phyloP scores from a whole-genome alignment of 2,329 filamentous ascomycete species.

The Hymenotorrendiella dingleyae region DNA sequence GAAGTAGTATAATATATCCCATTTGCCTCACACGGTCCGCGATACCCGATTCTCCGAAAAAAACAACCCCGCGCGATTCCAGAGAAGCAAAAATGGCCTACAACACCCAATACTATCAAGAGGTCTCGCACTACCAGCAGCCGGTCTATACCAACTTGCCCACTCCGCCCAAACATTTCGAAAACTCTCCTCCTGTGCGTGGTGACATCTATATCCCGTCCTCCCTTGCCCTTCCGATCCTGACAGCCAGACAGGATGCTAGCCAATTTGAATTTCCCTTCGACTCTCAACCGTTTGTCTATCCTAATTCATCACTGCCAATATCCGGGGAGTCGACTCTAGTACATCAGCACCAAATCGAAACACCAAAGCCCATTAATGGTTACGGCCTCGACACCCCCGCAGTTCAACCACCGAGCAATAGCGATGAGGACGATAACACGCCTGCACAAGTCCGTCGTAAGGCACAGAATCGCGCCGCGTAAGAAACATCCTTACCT shows the following conservation, averaged over 20 bases:
- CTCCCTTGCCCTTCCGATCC: conserved; percentile 20
- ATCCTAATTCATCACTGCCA: too few relatives aligned
- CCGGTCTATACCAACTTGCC: conserved; percentile 42
- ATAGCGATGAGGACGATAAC: conserved; percentile 44
- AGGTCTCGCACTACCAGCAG: too few relatives aligned
- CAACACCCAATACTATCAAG: too few relatives aligned
- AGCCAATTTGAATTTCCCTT: conserved; percentile 14
- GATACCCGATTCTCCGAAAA: too few relatives aligned
- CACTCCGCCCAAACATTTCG: conserved; percentile 43
- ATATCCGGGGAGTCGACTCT: too few relatives aligned
- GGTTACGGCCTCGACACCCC: conserved; percentile 25
- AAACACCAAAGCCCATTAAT: conserved; percentile 16
- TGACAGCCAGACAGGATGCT: conserved; percentile 28
- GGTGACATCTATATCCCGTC: conserved; percentile 9
- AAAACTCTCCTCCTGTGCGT: conserved; percentile 37
- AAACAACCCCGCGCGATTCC: too few relatives aligned
- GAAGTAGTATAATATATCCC: too few relatives aligned
- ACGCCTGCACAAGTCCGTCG: conserved; percentile 52
- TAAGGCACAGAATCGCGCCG: conserved; percentile 68
- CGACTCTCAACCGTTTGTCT: conserved; percentile 27
- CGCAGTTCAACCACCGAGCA: conserved; percentile 30
- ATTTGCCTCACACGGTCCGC: too few relatives aligned
- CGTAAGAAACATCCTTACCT: conserved; percentile 49
- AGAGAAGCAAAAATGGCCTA: too few relatives aligned
- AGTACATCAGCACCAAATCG: conserved; percentile 16